Conservation (phyloP, 2,329 filamentous ascomycete species). For the Parastagonospora avenae region DNA sequence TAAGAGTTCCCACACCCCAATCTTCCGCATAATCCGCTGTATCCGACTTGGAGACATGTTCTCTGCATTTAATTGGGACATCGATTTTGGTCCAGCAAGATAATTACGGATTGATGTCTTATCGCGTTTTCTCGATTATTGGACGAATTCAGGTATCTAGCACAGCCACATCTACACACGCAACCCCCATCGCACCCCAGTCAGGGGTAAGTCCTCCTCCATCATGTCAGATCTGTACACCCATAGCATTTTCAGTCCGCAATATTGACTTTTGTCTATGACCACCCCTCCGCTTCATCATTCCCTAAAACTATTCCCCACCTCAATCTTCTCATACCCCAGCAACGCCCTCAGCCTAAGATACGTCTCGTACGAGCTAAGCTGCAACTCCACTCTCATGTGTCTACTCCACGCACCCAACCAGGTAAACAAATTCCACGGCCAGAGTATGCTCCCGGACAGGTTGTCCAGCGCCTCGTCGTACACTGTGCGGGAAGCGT, state of each 20-base stretch:
- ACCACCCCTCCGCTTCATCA: not conserved
- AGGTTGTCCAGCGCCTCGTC: slow-evolving; percentile 63
- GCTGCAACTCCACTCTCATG: slow-evolving; percentile 61
- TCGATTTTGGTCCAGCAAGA: too few species aligned
- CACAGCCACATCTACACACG: too few species aligned
- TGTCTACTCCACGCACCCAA: slow-evolving; percentile 60
- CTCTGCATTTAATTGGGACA: too few species aligned
- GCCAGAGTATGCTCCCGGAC: slow-evolving; percentile 56
- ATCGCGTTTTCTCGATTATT: too few species aligned
- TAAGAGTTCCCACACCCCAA: not conserved
- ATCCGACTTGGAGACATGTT: slow-evolving; percentile 1
- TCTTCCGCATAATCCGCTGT: slow-evolving; percentile 2
- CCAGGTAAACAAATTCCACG: slow-evolving; percentile 57
- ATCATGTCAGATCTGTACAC: too few species aligned
- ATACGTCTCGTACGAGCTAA: slow-evolving; percentile 64
- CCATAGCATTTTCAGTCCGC: too few species aligned
- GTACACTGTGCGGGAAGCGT: slow-evolving; percentile 66
- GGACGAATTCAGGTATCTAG: too few species aligned
- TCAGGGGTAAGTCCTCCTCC: too few species aligned
- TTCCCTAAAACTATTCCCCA: slow-evolving; percentile 23
- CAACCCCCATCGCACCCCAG: too few species aligned
- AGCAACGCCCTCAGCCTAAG: slow-evolving; percentile 57
- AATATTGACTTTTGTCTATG: not conserved
- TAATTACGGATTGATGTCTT: too few species aligned
- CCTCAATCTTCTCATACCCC: slow-evolving; percentile 46